phyloP scores from a whole-genome alignment of 2,329 filamentous ascomycete species.

The Monilinia aucupariae region DNA sequence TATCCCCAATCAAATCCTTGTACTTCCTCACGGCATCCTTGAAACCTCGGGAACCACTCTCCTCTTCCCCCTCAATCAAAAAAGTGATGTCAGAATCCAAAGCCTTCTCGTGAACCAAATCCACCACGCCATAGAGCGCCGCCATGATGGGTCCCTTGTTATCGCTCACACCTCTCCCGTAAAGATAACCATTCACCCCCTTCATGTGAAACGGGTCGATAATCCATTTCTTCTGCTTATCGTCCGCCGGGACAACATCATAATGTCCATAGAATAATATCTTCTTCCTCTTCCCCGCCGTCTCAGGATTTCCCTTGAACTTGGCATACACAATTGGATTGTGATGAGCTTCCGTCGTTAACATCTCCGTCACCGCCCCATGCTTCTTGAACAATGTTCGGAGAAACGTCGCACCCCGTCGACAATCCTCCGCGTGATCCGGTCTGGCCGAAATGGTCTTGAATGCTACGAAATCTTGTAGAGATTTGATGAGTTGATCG shows the following conservation, averaged over 20 bases:
- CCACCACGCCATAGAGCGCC: slow-evolving; percentile 86
- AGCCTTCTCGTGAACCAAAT: slow-evolving; percentile 76
- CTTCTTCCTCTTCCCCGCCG: slow-evolving; percentile 65
- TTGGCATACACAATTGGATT: slow-evolving; percentile 93
- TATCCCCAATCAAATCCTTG: slow-evolving; percentile 77
- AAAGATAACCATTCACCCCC: slow-evolving; percentile 86
- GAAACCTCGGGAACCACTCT: slow-evolving; percentile 88
- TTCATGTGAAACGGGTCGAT: slow-evolving; percentile 85
- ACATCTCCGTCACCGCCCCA: slow-evolving; percentile 81
- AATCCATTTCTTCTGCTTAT: slow-evolving; percentile 75
- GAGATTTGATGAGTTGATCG: slow-evolving; percentile 60
- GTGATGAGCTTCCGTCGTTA: slow-evolving; percentile 69
- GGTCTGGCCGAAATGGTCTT: slow-evolving; percentile 85
- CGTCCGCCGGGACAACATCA: slow-evolving; percentile 88
- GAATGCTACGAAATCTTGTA: slow-evolving; percentile 84
- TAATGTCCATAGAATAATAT: slow-evolving; percentile 98
- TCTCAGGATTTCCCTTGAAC: slow-evolving; percentile 70
- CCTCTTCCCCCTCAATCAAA: slow-evolving; percentile 93
- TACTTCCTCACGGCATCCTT: slow-evolving; percentile 73
- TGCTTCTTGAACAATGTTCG: slow-evolving; percentile 87
- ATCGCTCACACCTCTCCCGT: slow-evolving; percentile 92
- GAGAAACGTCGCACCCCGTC: slow-evolving; percentile 84
- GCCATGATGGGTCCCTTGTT: slow-evolving; percentile 97
- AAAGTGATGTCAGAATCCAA: slow-evolving; percentile 88
- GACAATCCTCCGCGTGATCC: slow-evolving; percentile 85